A percentile compares a stretch with the other conserved stretches of the same genome.
Conservation (phyloP, 176 grass and related monocot species). For the Bromus sterilis region DNA sequence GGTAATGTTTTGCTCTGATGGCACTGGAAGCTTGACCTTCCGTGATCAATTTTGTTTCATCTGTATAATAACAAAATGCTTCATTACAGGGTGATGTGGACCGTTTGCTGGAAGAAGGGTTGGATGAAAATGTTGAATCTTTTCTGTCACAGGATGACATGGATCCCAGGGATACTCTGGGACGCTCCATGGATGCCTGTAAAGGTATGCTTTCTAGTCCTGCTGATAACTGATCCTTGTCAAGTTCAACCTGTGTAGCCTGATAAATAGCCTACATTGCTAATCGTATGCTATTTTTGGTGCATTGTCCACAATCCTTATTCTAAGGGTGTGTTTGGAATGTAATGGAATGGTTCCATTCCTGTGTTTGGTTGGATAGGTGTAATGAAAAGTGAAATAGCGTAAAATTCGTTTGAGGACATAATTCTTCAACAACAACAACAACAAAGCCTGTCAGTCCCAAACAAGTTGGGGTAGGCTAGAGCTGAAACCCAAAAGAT, state of each 20-base stretch:
- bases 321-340: too few relatives aligned
- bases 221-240: slow-evolving; percentile 9
- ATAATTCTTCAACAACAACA: too few relatives aligned
- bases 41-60: background rate
- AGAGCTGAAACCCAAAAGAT: too few relatives aligned
- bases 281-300: background rate
- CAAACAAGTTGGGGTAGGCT: too few relatives aligned
- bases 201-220: slow-evolving; percentile 55
- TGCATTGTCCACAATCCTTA: background rate
- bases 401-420: too few relatives aligned
- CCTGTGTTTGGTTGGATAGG: too few relatives aligned
- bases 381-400: too few relatives aligned
- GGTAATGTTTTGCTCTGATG: slow-evolving; percentile 71
- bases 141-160: slow-evolving; percentile 98
- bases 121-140: slow-evolving; percentile 99
- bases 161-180: slow-evolving; percentile 85
- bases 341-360: too few relatives aligned
- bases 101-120: slow-evolving; percentile 85
- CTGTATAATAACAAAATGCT: background rate
- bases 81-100: slow-evolving; percentile 88
- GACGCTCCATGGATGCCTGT: slow-evolving; percentile 76
- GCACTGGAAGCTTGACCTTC: slow-evolving; percentile 80
- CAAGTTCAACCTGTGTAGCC: background rate
- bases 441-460: too few relatives aligned
- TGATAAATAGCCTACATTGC: background rate